A percentile compares a stretch with the other conserved stretches of the same genome.
phyloP scores from a whole-genome alignment of 768 basidiomycete genomes.

The Termitomyces sp. region DNA sequence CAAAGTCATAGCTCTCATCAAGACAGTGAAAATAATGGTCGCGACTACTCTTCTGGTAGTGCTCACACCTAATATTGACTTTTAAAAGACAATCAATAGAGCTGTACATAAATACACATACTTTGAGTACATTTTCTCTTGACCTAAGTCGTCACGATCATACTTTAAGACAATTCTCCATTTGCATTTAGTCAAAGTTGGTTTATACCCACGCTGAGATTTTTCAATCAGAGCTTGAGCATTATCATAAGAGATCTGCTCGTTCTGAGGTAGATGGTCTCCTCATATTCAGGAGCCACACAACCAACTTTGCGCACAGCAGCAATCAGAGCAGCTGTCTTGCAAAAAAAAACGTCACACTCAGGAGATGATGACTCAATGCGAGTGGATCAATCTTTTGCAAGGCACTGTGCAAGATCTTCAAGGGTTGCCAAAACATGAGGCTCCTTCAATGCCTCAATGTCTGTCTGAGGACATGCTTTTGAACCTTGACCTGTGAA shows the following conservation, averaged over 20 bases:
- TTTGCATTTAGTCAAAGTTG: not conserved
- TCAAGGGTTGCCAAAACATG: not conserved
- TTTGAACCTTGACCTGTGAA: constrained; percentile 14
- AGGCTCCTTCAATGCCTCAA: not conserved
- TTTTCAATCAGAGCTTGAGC: not conserved
- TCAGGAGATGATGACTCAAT: not conserved
- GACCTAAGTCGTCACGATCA: too few relatives aligned
- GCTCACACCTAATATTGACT: too few relatives aligned
- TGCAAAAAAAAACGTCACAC: not conserved
- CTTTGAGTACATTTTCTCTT: not conserved
- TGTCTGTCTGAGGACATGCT: constrained; percentile 10
- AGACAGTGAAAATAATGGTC: not conserved
- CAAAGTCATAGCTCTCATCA: constrained; percentile 10
- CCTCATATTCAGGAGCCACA: not conserved
- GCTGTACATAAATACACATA: too few relatives aligned
- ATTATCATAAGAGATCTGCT: not conserved
- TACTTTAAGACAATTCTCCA: not conserved
- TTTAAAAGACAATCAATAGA: too few relatives aligned
- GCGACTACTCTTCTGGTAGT: not conserved
- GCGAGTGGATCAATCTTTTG: not conserved
- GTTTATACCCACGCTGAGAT: too few relatives aligned
- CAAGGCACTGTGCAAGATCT: not conserved
- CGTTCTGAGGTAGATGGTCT: not conserved
- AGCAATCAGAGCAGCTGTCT: not conserved
- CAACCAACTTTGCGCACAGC: not conserved